Evolutionary conservation across 345 rosid genomes (phyloP).

Genomic region (Gossypium thurberi): DNA sequence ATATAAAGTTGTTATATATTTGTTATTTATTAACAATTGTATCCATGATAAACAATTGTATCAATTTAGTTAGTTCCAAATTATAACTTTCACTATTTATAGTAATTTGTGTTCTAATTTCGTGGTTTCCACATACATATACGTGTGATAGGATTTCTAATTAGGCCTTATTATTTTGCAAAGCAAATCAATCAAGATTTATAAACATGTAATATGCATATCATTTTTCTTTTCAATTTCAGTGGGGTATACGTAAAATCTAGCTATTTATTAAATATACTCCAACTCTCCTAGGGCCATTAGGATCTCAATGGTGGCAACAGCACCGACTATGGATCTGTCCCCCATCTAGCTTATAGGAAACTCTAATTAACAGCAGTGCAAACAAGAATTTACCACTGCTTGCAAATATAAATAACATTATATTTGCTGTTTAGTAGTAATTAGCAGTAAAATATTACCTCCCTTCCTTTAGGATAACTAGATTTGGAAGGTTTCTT

Average conservation of each 20-base stretch:
- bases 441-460: conserved; percentile 6
- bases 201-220: background rate
- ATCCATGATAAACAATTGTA: too few species aligned
- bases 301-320: background rate
- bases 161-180: background rate
- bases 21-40: too few species aligned
- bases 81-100: too few species aligned
- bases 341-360: background rate
- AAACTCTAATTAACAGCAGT: background rate
- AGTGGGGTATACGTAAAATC: background rate
- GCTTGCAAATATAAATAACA: background rate
- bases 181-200: background rate
- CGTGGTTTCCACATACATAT: too few species aligned
- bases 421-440: background rate
- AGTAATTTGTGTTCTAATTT: too few species aligned
- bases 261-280: background rate
- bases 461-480: conserved; percentile 60
- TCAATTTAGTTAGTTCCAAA: too few species aligned
- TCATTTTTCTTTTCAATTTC: background rate
- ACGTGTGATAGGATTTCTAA: too few species aligned
- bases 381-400: background rate
- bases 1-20: too few species aligned
- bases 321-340: background rate
- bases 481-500: conserved; percentile 70
- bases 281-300: background rate